Conservation (phyloP, 2,329 filamentous ascomycete species). For the Beauveria medogensis region DNA sequence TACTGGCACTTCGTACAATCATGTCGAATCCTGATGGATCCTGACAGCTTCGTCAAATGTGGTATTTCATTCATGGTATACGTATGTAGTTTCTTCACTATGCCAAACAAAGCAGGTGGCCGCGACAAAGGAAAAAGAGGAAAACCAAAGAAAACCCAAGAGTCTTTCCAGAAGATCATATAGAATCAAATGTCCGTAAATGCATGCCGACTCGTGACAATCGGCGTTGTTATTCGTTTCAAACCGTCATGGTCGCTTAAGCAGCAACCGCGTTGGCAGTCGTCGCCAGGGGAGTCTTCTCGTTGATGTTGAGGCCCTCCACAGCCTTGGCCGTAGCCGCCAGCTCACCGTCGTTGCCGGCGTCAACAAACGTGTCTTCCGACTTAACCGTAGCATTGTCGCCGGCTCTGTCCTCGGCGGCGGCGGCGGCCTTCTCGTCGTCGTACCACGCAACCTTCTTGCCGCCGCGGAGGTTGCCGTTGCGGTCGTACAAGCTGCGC, state of each 20-base stretch:
- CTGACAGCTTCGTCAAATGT: background rate
- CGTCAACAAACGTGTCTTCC: conserved; percentile 9
- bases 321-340: conserved; percentile 1
- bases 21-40: no score
- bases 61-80: conserved; percentile 2
- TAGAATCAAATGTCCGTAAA: conserved; percentile 1
- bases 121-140: background rate
- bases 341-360: background rate
- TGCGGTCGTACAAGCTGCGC: conserved; percentile 54
- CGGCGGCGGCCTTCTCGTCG: conserved; percentile 7
- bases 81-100: background rate
- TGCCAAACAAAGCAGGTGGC: background rate
- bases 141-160: background rate
- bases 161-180: conserved; percentile 1
- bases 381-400: conserved; percentile 1
- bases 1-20: no score
- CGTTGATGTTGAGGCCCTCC: background rate
- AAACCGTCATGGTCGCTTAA: background rate
- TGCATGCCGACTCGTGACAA: background rate
- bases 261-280: conserved; percentile 10
- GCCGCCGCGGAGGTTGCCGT: conserved; percentile 37
- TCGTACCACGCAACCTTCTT: conserved; percentile 7
- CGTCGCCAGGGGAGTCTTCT: conserved; percentile 1
- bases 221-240: background rate
- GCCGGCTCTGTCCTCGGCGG: background rate